Evolutionary conservation across 768 basidiomycete species (phyloP), one percentile per base, ranked within the genome.

Genomic region (Agrocybe chaxingu): DNA sequence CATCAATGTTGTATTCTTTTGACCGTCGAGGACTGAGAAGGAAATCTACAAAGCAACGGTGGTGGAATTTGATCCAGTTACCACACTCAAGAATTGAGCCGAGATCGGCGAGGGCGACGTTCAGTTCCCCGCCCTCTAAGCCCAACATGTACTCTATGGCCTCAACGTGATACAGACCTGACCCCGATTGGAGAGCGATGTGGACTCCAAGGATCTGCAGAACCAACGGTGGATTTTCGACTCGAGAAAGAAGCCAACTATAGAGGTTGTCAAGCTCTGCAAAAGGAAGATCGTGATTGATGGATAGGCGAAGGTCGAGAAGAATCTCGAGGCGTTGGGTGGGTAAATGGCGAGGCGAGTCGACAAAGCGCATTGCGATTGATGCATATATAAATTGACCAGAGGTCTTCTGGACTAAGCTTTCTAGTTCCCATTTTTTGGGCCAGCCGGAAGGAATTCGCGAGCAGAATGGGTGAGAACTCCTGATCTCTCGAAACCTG

Each of bases 321-420:
- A 58, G 36, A 34, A 53, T 45, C 5, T 58, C 45, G 4, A 61
- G 53, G 8, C 57, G 57, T 7, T 37, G 10, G 1, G 34, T 45
- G 3, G 60, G 60, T 7, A 24, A 34, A 33, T 55, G 46, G 4
- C 36, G 35, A 13, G 36, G n/a, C 3, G 52, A 56, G 7, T 31
- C 39, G 12, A 59, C 30, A 13, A 48, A 62, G n/a, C 42, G 42
- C 12, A 54, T 29, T 7, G 55, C 55, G 0, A 49, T 53, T 3
- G 55, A 32, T 6, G 57, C 55, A 38, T 59, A 61, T n/a, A 59
- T 51, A 31, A 61, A 62, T 29, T 59, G 53, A 1, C 56, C 60
- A 3, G 58, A 59, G 7, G 60, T 55, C 37, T 53, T 52, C 16
- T 34, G 4, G 8, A 62, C 51, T 6, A 62, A 39, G 3, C 33